Base-by-base conservation (phyloP, 352 stramenopile genomes). In the Pythium oligandrum region DNA sequence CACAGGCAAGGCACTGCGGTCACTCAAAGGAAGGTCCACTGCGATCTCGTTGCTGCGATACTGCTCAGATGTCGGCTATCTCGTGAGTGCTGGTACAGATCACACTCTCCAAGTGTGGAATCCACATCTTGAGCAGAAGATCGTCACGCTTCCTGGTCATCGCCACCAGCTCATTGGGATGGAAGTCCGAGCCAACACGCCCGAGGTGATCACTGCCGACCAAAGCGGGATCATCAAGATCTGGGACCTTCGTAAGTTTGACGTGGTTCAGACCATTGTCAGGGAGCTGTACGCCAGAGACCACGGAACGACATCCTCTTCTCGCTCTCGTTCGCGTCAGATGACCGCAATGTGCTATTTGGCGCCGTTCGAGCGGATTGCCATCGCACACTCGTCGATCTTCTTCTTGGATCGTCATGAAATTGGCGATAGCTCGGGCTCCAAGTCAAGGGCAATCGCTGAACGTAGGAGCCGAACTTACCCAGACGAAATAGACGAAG, bases 61-160 rank as follows among this genome's bases (percentile, higher is more conserved):
- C 45, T 75, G 59, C 26, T 31, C 58, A 2, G 55, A 80, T 4
- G 77, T 74, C 32, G 66, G 72, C 10, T 88, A 88, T 37, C 40
- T 88, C 4, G 51, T 86, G 40, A 88, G 72, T 31, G 74, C 59
- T 3, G 77, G 77, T 6, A 44, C 83, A 26, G 77, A 86, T 42
- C 74, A 86, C 39, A 66, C 56, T 12, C 45, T 88, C 0, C 66
- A 83, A 32, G 62, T 88, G 11, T 88, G 77, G 77, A 88, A 80
- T 46, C 74, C 77, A 17, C 73, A 81, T 39, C 63, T 86, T 8
- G 72, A 84, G 33, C 66, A 74, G 36, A 77, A 82, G 40, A 74
- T 88, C 40, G 74, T 68, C 2, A 68, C 64, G 26, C 51, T 88
- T 4, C 42, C 60, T 10, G 74, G 72, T 0, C 74, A 88, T 46